These are phyloP conservation scores for Fusarium miscanthi DNA, from an alignment of 2,329 filamentous ascomycete genomes.

Conservation along the genomic window DNA sequence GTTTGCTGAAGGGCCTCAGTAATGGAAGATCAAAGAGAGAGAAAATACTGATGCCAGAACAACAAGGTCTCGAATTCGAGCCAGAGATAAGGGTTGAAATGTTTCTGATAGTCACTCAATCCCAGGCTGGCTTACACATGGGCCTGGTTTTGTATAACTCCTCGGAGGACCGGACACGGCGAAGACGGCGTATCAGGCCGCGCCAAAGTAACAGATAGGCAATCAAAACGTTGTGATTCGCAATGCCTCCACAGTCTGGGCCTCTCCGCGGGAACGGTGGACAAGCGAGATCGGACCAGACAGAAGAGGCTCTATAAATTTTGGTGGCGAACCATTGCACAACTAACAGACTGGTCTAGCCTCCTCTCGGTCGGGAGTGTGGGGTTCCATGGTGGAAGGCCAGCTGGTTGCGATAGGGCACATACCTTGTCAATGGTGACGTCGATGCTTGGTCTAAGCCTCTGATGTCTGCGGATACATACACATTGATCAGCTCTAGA, in stretches of 20 bases:
- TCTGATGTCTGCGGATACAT: neutral
- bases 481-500: neutral
- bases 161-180: conserved; percentile 34
- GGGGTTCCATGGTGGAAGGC: neutral
- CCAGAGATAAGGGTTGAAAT: conserved; percentile 12
- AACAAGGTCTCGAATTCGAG: neutral
- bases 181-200: conserved; percentile 24
- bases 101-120: conserved; percentile 7
- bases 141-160: conserved; percentile 32
- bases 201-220: conserved; percentile 32
- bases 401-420: conserved; percentile 6
- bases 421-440: conserved; percentile 19
- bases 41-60: neutral
- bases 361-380: conserved; percentile 6
- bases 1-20: neutral
- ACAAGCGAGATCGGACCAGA: conserved; percentile 39
- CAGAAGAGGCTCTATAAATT: conserved; percentile 8
- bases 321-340: conserved; percentile 11
- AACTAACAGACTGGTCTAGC: neutral
- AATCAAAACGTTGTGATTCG: conserved; percentile 50
- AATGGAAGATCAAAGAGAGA: neutral
- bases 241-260: conserved; percentile 41
- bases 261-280: neutral
- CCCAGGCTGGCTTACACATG: neutral
- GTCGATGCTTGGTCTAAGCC: conserved; percentile 11